A percentile compares a stretch with the other conserved stretches of the same genome.
Evolutionary conservation across 1,284 basidiomycete species (phyloP).

Genomic region (Cryptococcus sp.): DNA sequence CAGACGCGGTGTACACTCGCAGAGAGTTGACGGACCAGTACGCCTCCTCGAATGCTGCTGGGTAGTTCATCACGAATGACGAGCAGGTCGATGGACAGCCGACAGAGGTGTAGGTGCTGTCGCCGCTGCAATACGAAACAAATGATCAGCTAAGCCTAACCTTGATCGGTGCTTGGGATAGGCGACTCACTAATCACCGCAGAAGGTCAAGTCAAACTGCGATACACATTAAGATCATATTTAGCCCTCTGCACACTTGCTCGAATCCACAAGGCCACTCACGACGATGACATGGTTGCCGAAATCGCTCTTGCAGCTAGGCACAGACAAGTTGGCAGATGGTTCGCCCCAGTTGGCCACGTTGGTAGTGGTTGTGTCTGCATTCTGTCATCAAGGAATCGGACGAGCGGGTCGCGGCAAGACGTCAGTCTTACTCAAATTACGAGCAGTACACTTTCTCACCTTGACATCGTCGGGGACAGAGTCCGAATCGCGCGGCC

Average conservation of each 20-base stretch:
- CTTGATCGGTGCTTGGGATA: neutral
- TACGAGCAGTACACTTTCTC: constrained; percentile 11
- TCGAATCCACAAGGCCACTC: too few relatives aligned
- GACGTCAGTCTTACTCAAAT: too few relatives aligned
- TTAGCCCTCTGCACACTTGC: too few relatives aligned
- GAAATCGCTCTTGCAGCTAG: constrained; percentile 39
- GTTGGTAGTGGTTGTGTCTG: constrained; percentile 28
- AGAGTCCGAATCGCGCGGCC: constrained; percentile 36
- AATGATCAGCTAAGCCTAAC: neutral
- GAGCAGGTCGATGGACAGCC: constrained; percentile 42
- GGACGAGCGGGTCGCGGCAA: neutral
- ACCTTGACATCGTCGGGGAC: constrained; percentile 46
- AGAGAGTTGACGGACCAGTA: constrained; percentile 67
- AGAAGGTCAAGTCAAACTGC: constrained; percentile 48
- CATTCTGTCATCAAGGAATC: constrained; percentile 15
- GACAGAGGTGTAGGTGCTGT: constrained; percentile 31
- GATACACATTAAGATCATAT: too few relatives aligned
- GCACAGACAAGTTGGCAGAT: constrained; percentile 42
- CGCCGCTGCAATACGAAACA: constrained; percentile 18
- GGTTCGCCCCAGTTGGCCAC: constrained; percentile 36
- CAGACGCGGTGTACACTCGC: constrained; percentile 57
- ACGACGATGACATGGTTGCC: constrained; percentile 44
- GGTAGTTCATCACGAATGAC: constrained; percentile 59
- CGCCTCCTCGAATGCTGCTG: constrained; percentile 60
- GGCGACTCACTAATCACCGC: constrained; percentile 45